These are phyloP conservation scores for Catunica adiposa DNA, from an alignment of 2,329 filamentous ascomycete genomes.

Conservation along the genomic window DNA sequence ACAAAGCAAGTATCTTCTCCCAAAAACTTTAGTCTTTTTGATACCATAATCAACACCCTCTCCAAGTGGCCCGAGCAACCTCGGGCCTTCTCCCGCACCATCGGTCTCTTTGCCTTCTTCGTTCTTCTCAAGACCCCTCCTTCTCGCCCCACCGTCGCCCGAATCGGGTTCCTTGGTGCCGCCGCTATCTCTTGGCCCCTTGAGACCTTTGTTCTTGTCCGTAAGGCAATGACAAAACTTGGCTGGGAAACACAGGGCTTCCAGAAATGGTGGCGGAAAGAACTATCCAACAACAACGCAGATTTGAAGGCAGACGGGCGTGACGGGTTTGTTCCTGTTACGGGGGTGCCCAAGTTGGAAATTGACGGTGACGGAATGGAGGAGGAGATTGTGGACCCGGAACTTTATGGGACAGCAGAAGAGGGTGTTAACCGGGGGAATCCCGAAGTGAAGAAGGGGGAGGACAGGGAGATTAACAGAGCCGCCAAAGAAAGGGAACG, in stretches of 20 bases:
- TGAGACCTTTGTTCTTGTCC: conserved; percentile 6
- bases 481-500: conserved; percentile 3
- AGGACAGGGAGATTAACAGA: conserved; percentile 9
- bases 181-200: conserved; percentile 11
- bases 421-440: conserved; percentile 6
- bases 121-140: conserved; percentile 8
- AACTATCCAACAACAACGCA: conserved; percentile 9
- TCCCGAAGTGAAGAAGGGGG: conserved; percentile 5
- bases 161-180: conserved; percentile 6
- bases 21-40: neutral
- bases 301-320: neutral
- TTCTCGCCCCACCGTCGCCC: conserved; percentile 6
- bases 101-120: conserved; percentile 11
- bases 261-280: conserved; percentile 9
- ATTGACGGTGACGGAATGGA: conserved; percentile 12
- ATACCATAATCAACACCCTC: conserved; percentile 1
- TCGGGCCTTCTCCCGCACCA: conserved; percentile 11
- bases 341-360: neutral
- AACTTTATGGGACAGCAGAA: conserved; percentile 11
- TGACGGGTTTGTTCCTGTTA: conserved; percentile 7
- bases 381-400: conserved; percentile 7
- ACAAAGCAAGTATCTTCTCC: neutral
- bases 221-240: conserved; percentile 10
- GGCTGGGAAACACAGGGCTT: conserved; percentile 10
- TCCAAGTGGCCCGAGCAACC: conserved; percentile 10